Conservation (phyloP, 768 basidiomycete genomes). For the Rhodosporidiobolus odoratus region DNA sequence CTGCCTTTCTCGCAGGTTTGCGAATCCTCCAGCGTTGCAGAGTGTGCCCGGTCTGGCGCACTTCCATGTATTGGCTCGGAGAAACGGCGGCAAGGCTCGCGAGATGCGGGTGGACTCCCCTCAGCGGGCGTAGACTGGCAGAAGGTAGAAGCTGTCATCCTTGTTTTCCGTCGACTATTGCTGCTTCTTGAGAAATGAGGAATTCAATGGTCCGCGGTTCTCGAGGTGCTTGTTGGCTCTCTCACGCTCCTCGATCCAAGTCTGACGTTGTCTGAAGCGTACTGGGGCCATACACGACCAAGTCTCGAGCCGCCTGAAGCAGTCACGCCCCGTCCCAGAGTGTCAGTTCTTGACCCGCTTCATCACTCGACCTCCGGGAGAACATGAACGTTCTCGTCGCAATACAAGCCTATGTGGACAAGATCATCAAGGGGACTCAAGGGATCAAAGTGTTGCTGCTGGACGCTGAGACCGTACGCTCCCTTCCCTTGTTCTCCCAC, state of each 20-base stretch:
- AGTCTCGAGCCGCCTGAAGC: too few relatives aligned
- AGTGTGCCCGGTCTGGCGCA: neutral
- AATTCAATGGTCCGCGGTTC: too few relatives aligned
- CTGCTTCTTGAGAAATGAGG: too few relatives aligned
- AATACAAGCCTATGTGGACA: slow-evolving; percentile 84
- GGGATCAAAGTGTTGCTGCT: slow-evolving; percentile 95
- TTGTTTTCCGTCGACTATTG: too few relatives aligned
- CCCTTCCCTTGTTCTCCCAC: slow-evolving; percentile 44
- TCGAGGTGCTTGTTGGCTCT: too few relatives aligned
- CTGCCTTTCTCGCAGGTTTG: neutral
- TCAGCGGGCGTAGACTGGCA: too few relatives aligned
- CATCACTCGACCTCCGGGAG: neutral
- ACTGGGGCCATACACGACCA: too few relatives aligned
- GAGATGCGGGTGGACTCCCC: too few relatives aligned
- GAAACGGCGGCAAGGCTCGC: neutral
- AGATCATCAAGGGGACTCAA: slow-evolving; percentile 66
- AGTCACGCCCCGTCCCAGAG: too few relatives aligned
- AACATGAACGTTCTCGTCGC: slow-evolving; percentile 99
- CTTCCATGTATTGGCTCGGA: neutral
- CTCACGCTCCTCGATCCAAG: too few relatives aligned
- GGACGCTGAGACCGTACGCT: slow-evolving; percentile 80
- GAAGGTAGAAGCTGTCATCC: too few relatives aligned
- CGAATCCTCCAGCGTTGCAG: neutral
- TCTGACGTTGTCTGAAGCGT: too few relatives aligned
- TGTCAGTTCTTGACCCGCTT: neutral